Evolutionary conservation across 257 asterid species (phyloP).

Genomic region (Plantago elongata): DNA sequence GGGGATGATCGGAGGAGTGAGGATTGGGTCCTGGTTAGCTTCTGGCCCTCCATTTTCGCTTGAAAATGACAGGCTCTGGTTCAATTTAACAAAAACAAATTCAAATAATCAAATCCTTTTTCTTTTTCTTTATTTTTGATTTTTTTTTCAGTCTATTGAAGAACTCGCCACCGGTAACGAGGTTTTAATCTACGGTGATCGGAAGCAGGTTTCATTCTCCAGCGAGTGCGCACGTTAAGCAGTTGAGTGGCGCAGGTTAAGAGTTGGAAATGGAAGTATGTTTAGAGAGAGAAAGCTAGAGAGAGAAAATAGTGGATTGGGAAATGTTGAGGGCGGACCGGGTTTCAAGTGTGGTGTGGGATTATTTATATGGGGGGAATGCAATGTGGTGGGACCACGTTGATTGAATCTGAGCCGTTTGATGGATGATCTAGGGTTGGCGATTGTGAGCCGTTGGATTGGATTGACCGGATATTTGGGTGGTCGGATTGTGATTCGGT

Average conservation of each 20-base stretch:
- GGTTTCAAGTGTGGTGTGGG: constrained; percentile 23
- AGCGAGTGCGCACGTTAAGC: constrained; percentile 24
- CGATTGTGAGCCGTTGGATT: constrained; percentile 37
- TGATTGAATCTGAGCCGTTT: constrained; percentile 36
- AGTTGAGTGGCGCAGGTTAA: constrained; percentile 3
- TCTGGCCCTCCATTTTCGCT: constrained; percentile 64
- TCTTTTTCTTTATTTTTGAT: background rate
- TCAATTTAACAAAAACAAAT: no score
- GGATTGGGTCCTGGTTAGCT: constrained; percentile 74
- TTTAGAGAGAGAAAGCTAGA: constrained; percentile 18
- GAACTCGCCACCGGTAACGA: constrained; percentile 45
- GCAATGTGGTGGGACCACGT: constrained; percentile 31
- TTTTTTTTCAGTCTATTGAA: constrained; percentile 3
- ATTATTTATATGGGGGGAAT: constrained; percentile 34
- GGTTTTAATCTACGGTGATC: constrained; percentile 39
- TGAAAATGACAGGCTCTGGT: no score
- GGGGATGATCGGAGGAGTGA: constrained; percentile 94
- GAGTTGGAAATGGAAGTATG: background rate
- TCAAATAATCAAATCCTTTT: constrained; percentile 12
- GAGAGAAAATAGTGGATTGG: constrained; percentile 18
- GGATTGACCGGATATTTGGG: constrained; percentile 26
- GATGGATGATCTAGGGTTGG: constrained; percentile 22
- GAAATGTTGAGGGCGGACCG: constrained; percentile 42
- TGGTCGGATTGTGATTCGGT: constrained; percentile 46
- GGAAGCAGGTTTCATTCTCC: constrained; percentile 63